These are phyloP conservation scores for Suillus luteus DNA, from an alignment of 768 basidiomycete genomes.

Conservation along the genomic window DNA sequence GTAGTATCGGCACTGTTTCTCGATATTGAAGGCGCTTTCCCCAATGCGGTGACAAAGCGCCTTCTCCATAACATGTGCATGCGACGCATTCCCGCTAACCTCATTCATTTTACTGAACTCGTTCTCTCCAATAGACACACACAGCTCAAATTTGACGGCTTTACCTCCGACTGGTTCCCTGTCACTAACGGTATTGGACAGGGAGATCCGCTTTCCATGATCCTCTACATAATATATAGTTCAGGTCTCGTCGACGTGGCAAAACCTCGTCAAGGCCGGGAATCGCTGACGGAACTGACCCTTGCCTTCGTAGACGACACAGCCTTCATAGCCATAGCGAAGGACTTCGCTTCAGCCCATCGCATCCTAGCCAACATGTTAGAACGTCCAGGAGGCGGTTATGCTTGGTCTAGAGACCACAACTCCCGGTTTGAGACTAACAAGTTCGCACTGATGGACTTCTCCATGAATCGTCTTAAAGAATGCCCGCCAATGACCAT, in stretches of 20 bases:
- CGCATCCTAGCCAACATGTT: conserved; percentile 27
- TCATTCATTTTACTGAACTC: neutral
- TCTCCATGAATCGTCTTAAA: neutral
- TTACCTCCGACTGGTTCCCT: neutral
- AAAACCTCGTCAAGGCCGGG: too few species aligned
- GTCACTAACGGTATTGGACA: neutral
- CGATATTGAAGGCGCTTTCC: too few species aligned
- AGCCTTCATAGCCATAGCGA: too few species aligned
- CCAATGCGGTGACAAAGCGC: too few species aligned
- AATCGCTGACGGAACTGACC: too few species aligned
- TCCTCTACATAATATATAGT: neutral
- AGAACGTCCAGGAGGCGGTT: conserved; percentile 16
- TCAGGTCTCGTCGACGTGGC: neutral
- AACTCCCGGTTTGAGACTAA: conserved; percentile 21
- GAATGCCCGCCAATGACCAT: neutral
- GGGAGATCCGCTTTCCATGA: neutral
- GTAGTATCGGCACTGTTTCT: too few species aligned
- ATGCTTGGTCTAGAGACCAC: conserved; percentile 16
- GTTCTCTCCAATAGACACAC: neutral
- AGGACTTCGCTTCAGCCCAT: neutral
- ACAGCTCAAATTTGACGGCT: fast-evolving
- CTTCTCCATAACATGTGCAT: too few species aligned
- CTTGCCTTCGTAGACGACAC: too few species aligned
- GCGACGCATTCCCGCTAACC: too few species aligned
- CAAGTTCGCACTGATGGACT: conserved; percentile 19